Evolutionary conservation across 2,329 filamentous ascomycete genomes (phyloP).

Genomic region (Hirsutella rhossiliensis): DNA sequence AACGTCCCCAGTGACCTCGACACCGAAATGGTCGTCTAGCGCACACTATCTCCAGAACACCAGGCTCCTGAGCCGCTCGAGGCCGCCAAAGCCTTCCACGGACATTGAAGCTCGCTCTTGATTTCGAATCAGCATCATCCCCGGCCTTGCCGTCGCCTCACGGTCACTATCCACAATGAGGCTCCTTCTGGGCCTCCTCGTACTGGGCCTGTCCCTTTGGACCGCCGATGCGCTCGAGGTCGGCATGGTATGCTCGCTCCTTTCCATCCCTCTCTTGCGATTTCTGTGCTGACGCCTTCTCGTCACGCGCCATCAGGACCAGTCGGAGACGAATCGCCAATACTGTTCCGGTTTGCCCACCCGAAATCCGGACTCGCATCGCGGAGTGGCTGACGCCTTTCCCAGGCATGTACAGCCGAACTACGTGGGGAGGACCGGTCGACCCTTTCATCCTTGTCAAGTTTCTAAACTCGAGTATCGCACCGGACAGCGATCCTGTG

Average conservation of each 20-base stretch:
- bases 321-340: constrained; percentile 65
- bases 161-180: constrained; percentile 34
- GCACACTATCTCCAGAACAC: too few species aligned
- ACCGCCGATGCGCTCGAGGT: constrained; percentile 45
- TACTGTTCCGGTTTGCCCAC: constrained; percentile 53
- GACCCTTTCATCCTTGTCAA: constrained; percentile 85
- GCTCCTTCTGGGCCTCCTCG: constrained; percentile 36
- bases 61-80: too few species aligned
- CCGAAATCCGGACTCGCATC: background rate
- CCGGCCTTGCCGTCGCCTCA: background rate
- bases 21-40: too few species aligned
- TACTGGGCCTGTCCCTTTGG: constrained; percentile 42
- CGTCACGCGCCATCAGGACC: constrained; percentile 42
- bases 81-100: too few species aligned
- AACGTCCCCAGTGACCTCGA: too few species aligned
- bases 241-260: constrained; percentile 35
- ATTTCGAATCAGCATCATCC: background rate
- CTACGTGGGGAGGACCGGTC: constrained; percentile 74
- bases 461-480: constrained; percentile 51
- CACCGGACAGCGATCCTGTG: constrained; percentile 52
- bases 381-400: constrained; percentile 3
- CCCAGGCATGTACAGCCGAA: constrained; percentile 82
- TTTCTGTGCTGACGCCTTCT: background rate
- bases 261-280: background rate
- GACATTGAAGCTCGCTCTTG: background rate